Conservation (phyloP, 495 filamentous ascomycete species). For the Jackrogersella multiformis region DNA sequence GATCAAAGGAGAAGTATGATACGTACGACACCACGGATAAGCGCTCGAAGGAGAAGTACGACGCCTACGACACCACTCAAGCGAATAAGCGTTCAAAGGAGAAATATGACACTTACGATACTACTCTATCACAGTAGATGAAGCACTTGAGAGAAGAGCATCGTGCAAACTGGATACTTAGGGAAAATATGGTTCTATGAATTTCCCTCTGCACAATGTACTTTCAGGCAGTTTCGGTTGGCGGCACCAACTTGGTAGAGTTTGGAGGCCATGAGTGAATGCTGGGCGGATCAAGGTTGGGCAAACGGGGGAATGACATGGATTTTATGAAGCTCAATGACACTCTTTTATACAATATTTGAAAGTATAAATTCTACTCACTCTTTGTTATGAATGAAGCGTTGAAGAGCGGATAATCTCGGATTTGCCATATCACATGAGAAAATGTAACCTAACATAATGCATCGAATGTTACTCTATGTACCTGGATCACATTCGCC, state of each 20-base stretch:
- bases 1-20: not conserved
- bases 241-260: not conserved
- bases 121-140: not conserved
- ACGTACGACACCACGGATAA: not conserved
- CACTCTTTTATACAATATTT: too few species aligned
- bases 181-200: not conserved
- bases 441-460: not conserved
- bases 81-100: not conserved
- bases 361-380: not conserved
- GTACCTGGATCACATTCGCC: not conserved
- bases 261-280: not conserved
- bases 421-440: not conserved
- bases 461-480: not conserved
- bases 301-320: not conserved
- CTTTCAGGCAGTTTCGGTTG: not conserved
- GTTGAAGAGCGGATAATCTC: not conserved
- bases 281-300: not conserved
- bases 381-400: not conserved
- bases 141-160: not conserved
- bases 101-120: not conserved
- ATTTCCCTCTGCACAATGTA: not conserved
- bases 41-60: not conserved
- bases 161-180: not conserved
- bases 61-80: not conserved
- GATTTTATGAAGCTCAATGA: not conserved